phyloP scores from a whole-genome alignment of 768 basidiomycete genomes.

The Pleurotus eryngii region DNA sequence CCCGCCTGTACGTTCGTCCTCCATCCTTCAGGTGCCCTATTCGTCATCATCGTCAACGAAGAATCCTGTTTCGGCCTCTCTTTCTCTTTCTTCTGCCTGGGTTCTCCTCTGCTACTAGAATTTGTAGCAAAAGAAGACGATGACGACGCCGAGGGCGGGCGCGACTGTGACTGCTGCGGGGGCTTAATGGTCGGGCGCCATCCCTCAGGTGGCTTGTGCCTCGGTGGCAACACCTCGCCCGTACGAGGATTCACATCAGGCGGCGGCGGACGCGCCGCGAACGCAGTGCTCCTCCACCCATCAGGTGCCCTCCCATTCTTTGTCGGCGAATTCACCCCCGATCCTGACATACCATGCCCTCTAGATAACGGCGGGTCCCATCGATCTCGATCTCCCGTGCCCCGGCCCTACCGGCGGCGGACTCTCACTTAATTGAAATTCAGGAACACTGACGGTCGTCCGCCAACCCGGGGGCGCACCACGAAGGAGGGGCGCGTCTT shows the following conservation, averaged over 20 bases:
- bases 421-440: neutral
- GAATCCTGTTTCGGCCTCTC: too few species aligned
- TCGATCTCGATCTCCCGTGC: neutral
- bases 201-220: conserved; percentile 5
- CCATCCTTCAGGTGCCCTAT: conserved; percentile 12
- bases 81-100: too few species aligned
- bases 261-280: neutral
- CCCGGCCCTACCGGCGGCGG: neutral
- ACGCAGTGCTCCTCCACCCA: conserved; percentile 1
- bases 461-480: conserved; percentile 7
- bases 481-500: neutral
- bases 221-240: neutral
- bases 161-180: neutral
- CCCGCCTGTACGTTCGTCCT: neutral
- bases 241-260: conserved; percentile 2
- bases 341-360: neutral
- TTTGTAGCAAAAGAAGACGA: too few species aligned
- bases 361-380: neutral
- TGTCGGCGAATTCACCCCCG: neutral
- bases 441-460: neutral
- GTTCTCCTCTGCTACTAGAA: too few species aligned
- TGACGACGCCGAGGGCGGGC: neutral
- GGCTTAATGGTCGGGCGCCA: conserved; percentile 8
- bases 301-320: neutral
- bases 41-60: neutral